A percentile compares a stretch with the other conserved stretches of the same genome.
phyloP scores from a whole-genome alignment of 2,329 filamentous ascomycete species.

The Epichloe coenophiala region DNA sequence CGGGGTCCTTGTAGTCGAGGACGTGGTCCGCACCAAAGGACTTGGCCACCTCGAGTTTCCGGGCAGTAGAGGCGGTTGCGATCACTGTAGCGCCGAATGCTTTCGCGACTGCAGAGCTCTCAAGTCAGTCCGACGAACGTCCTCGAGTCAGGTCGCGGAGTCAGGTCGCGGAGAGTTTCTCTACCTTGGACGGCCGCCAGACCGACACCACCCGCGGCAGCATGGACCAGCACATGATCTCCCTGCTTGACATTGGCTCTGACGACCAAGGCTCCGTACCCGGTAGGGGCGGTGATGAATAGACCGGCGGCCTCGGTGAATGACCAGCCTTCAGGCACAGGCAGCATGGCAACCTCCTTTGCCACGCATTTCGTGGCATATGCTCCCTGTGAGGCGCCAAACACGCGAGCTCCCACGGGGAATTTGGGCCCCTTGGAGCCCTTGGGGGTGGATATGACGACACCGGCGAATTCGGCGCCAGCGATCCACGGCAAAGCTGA shows the following conservation, averaged over 20 bases:
- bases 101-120: constrained; percentile 52
- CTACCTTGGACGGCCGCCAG: constrained; percentile 71
- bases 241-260: constrained; percentile 65
- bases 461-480: constrained; percentile 76
- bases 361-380: constrained; percentile 68
- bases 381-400: constrained; percentile 74
- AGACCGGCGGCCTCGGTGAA: constrained; percentile 76
- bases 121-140: not conserved
- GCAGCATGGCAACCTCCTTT: constrained; percentile 51
- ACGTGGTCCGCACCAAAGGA: constrained; percentile 75
- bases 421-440: constrained; percentile 42
- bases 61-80: constrained; percentile 69
- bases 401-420: constrained; percentile 68
- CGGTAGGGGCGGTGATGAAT: constrained; percentile 85
- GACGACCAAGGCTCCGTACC: constrained; percentile 69
- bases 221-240: constrained; percentile 82
- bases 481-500: constrained; percentile 71
- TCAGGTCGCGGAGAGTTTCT: constrained; percentile 4
- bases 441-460: constrained; percentile 55
- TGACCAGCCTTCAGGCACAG: constrained; percentile 69
- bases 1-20: constrained; percentile 57
- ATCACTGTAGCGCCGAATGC: constrained; percentile 86
- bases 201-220: constrained; percentile 83
- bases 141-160: not conserved
- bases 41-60: constrained; percentile 68